A percentile compares a stretch with the other conserved stretches of the same genome.
These are phyloP conservation scores for Picochlorum sp. DNA, from an alignment of 139 green algal genomes.

Conservation along the genomic window DNA sequence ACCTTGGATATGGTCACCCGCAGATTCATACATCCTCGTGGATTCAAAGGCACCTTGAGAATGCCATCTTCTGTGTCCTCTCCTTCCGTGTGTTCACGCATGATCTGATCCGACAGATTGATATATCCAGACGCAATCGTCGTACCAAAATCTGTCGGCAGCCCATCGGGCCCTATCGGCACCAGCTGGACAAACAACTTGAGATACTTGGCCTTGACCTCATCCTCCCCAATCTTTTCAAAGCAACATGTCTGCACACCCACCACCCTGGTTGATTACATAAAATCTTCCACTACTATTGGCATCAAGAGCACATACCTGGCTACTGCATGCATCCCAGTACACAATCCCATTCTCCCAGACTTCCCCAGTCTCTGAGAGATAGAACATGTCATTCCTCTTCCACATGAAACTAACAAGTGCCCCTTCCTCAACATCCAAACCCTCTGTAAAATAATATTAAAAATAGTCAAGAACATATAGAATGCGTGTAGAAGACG, in stretches of 20 bases:
- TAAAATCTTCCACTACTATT: too few species aligned
- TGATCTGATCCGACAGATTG: neutral
- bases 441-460: constrained; percentile 3
- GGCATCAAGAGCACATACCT: neutral
- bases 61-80: too few species aligned
- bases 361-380: constrained; percentile 8
- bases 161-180: neutral
- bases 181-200: neutral
- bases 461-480: too few species aligned
- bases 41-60: too few species aligned
- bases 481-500: too few species aligned
- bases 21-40: too few species aligned
- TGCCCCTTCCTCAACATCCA: neutral
- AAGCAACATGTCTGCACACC: neutral
- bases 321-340: constrained; percentile 5
- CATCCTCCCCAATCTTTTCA: neutral
- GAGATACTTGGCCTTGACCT: neutral
- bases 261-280: too few species aligned
- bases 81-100: too few species aligned
- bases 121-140: neutral
- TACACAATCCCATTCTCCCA: constrained; percentile 13
- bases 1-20: too few species aligned
- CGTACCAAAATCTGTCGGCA: neutral
- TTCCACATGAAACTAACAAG: constrained; percentile 12
- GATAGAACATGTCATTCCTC: constrained; percentile 3